Evolutionary conservation across 345 rosid species (phyloP).

Genomic region (Ricinus communis): DNA sequence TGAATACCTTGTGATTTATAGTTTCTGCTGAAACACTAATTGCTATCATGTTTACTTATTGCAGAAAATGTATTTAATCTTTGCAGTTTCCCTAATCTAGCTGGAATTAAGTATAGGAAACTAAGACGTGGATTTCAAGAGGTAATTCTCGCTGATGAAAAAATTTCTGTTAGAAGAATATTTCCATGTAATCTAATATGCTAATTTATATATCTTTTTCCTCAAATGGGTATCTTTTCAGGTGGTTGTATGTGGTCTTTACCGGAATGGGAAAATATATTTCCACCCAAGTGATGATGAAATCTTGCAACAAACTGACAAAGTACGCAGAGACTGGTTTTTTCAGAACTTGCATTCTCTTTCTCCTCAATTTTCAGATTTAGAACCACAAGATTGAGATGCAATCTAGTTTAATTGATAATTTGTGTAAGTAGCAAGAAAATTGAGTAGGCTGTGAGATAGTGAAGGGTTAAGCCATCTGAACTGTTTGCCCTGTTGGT

Average conservation of each 20-base stretch:
- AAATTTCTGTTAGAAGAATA: conserved; percentile 11
- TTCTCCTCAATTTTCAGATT: neutral
- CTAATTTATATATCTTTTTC: conserved; percentile 8
- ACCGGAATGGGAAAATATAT: conserved; percentile 63
- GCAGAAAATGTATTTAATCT: conserved; percentile 97
- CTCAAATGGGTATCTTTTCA: conserved; percentile 35
- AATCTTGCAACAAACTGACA: conserved; percentile 62
- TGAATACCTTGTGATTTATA: neutral
- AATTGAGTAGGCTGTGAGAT: neutral
- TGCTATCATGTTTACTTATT: conserved; percentile 28
- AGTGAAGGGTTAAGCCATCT: neutral
- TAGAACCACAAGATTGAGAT: neutral
- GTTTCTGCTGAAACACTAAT: conserved; percentile 28
- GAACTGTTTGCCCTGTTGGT: neutral
- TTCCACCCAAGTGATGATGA: conserved; percentile 91
- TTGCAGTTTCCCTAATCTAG: conserved; percentile 68
- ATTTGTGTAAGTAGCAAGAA: neutral
- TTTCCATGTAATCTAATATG: conserved; percentile 8
- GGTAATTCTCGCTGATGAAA: conserved; percentile 39
- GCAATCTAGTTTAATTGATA: neutral
- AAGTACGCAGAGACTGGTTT: conserved; percentile 41
- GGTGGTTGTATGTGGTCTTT: conserved; percentile 92
- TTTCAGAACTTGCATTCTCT: conserved; percentile 13
- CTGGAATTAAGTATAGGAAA: conserved; percentile 65
- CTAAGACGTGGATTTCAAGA: conserved; percentile 71